Conservation (phyloP, 1,139 yeast genomes). For the Meyerozyma elateridarum region DNA sequence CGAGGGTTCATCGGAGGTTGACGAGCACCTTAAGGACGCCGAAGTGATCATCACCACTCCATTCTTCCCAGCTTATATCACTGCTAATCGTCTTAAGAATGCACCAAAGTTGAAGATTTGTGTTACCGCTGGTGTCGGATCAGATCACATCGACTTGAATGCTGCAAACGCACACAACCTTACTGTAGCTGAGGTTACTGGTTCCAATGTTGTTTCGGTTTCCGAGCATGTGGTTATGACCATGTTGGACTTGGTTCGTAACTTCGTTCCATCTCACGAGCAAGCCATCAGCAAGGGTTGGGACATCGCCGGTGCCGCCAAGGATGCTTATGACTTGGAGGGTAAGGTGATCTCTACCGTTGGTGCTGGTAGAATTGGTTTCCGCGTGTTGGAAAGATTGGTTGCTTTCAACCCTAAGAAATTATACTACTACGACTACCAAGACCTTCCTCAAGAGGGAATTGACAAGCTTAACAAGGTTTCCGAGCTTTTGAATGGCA, state of each 20-base stretch:
- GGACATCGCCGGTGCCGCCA: conserved; percentile 79
- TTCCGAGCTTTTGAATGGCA: conserved; percentile 35
- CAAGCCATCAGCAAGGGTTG: conserved; percentile 58
- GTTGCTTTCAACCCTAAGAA: conserved; percentile 50
- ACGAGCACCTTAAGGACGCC: conserved; percentile 48
- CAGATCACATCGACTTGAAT: conserved; percentile 73
- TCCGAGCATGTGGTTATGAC: conserved; percentile 82
- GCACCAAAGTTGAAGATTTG: conserved; percentile 72
- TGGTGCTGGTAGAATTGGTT: conserved; percentile 68
- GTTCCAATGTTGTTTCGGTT: conserved; percentile 74
- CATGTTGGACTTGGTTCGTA: conserved; percentile 65
- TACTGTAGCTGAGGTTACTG: conserved; percentile 79
- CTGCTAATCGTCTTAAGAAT: conserved; percentile 58
- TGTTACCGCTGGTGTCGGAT: conserved; percentile 82
- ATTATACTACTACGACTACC: conserved; percentile 52
- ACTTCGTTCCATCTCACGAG: conserved; percentile 74
- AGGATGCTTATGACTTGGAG: conserved; percentile 70
- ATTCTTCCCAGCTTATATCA: conserved; percentile 77
- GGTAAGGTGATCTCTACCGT: conserved; percentile 71
- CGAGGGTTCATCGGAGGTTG: conserved; percentile 49
- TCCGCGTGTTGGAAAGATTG: conserved; percentile 57
- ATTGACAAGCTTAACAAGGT: conserved; percentile 46
- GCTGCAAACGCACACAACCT: conserved; percentile 64
- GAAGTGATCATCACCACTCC: conserved; percentile 80
- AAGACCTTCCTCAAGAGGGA: conserved; percentile 55